These are phyloP conservation scores for Xylariaceae sp. DNA, from an alignment of 2,329 filamentous ascomycete genomes.

Conservation along the genomic window DNA sequence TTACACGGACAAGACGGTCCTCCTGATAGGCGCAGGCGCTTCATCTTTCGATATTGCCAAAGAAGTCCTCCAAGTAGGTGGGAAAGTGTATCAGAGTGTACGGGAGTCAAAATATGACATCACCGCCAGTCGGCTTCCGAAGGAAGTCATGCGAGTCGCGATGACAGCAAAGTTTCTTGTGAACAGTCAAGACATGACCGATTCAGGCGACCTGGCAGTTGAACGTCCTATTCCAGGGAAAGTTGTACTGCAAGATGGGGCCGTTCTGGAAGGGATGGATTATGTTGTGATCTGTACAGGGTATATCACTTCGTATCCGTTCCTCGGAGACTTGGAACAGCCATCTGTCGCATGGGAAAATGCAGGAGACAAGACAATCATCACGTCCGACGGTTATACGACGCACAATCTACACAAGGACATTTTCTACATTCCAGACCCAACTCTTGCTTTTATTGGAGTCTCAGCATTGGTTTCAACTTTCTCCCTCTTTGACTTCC, in stretches of 20 bases:
- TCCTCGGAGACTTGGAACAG: constrained; percentile 51
- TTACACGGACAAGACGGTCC: constrained; percentile 50
- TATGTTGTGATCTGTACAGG: constrained; percentile 63
- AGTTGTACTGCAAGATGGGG: constrained; percentile 51
- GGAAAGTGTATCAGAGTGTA: constrained; percentile 47
- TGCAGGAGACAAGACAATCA: constrained; percentile 50
- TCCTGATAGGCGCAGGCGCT: constrained; percentile 51
- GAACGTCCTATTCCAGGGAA: constrained; percentile 44
- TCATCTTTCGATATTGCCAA: constrained; percentile 41
- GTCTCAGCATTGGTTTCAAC: constrained; percentile 64
- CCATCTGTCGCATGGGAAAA: constrained; percentile 36
- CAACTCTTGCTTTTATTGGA: constrained; percentile 59
- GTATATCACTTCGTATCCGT: constrained; percentile 65
- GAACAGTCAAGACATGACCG: constrained; percentile 29
- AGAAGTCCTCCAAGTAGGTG: constrained; percentile 36
- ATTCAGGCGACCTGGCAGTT: constrained; percentile 7
- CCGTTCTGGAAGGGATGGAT: constrained; percentile 52
- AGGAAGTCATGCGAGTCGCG: constrained; percentile 47
- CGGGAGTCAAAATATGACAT: constrained; percentile 59
- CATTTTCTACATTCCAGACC: constrained; percentile 67
- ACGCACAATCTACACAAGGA: constrained; percentile 66
- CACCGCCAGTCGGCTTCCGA: constrained; percentile 49
- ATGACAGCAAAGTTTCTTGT: constrained; percentile 45
- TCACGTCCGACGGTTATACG: constrained; percentile 59
- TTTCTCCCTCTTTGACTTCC: constrained; percentile 67